Percentiles rank a stretch among this genome's conserved stretches.
Conservation (phyloP, 1,284 basidiomycete genomes). For the Ustilago vetiveriae region DNA sequence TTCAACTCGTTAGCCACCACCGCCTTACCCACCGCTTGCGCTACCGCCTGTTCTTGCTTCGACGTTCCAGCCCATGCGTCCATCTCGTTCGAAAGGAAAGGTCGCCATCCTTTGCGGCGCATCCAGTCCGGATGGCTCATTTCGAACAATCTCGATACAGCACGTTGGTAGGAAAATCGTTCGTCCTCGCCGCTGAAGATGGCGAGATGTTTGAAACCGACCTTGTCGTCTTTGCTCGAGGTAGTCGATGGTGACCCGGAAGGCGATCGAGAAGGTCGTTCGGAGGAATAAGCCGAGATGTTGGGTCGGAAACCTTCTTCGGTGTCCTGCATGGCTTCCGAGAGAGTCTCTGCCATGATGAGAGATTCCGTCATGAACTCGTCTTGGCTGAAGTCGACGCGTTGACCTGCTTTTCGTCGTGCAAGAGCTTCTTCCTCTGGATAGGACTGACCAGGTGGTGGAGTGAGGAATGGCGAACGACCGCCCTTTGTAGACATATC, state of each 20-base stretch:
- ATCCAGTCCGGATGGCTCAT: slow-evolving; percentile 69
- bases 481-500: slow-evolving; percentile 51
- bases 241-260: background rate
- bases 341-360: slow-evolving; percentile 74
- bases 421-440: slow-evolving; percentile 38
- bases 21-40: slow-evolving; percentile 11
- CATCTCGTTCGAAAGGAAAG: slow-evolving; percentile 47
- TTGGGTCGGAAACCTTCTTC: slow-evolving; percentile 74
- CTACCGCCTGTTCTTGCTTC: slow-evolving; percentile 1
- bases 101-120: slow-evolving; percentile 47
- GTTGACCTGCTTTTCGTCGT: slow-evolving; percentile 9
- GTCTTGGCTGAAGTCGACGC: slow-evolving; percentile 26
- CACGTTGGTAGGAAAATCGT: slow-evolving; percentile 76
- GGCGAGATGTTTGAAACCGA: slow-evolving; percentile 71
- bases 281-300: slow-evolving; percentile 71
- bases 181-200: slow-evolving; percentile 78
- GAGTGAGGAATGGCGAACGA: slow-evolving; percentile 34
- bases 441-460: slow-evolving; percentile 27
- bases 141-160: slow-evolving; percentile 75
- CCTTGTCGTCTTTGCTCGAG: slow-evolving; percentile 48
- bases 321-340: slow-evolving; percentile 70
- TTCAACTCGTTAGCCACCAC: slow-evolving; percentile 25
- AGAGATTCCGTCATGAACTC: slow-evolving; percentile 68
- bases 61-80: slow-evolving; percentile 42
- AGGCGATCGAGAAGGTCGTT: slow-evolving; percentile 6